These are phyloP conservation scores for Venturia pyrina DNA, from an alignment of 2,329 filamentous ascomycete genomes.

Conservation along the genomic window DNA sequence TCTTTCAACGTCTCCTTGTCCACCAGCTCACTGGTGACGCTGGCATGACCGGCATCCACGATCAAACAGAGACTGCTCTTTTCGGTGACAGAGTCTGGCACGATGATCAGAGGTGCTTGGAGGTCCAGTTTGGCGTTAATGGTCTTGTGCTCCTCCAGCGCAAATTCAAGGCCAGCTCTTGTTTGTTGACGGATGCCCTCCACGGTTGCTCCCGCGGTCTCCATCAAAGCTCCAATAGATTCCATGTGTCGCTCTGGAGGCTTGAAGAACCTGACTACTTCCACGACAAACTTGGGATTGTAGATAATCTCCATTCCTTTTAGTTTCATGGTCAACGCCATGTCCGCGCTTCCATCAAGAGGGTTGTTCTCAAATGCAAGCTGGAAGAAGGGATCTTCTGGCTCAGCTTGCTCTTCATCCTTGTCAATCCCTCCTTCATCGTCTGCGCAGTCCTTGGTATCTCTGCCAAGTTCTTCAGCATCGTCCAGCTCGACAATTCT, in stretches of 20 bases:
- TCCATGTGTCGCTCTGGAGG: slow-evolving; percentile 97
- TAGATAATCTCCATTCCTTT: slow-evolving; percentile 96
- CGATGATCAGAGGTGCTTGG: slow-evolving; percentile 89
- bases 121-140: slow-evolving; percentile 93
- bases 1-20: slow-evolving; percentile 84
- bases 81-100: slow-evolving; percentile 83
- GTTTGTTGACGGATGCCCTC: slow-evolving; percentile 94
- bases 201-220: slow-evolving; percentile 88
- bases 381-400: slow-evolving; percentile 68
- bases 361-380: slow-evolving; percentile 92
- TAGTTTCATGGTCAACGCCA: slow-evolving; percentile 79
- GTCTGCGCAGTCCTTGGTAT: slow-evolving; percentile 35
- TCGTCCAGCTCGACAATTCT: slow-evolving; percentile 40
- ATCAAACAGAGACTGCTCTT: slow-evolving; percentile 80
- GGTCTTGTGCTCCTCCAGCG: slow-evolving; percentile 94
- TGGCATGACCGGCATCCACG: slow-evolving; percentile 90
- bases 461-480: slow-evolving; percentile 37
- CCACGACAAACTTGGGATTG: slow-evolving; percentile 87
- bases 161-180: slow-evolving; percentile 88
- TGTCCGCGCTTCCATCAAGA: slow-evolving; percentile 82
- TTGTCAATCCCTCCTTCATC: slow-evolving; percentile 37
- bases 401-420: slow-evolving; percentile 42
- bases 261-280: slow-evolving; percentile 89
- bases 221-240: slow-evolving; percentile 90
- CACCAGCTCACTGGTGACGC: slow-evolving; percentile 86